Conservation (phyloP, 2,329 filamentous ascomycete species). For the Ceratocystiopsis minuta region DNA sequence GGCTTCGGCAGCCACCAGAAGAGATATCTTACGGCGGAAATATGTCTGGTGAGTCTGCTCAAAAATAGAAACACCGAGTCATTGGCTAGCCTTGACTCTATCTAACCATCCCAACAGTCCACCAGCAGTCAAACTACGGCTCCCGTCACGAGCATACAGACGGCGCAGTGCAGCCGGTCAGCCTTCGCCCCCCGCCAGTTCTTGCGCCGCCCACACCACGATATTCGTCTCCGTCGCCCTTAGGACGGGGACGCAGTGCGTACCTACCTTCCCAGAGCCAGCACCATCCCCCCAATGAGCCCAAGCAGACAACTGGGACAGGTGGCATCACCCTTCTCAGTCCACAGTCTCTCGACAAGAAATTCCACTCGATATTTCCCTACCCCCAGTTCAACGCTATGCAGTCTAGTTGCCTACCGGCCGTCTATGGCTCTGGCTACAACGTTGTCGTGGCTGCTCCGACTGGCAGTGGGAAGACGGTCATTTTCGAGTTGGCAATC, state of each 20-base stretch:
- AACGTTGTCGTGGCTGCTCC: conserved; percentile 70
- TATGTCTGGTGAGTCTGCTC: too few species aligned
- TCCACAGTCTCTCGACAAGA: conserved; percentile 42
- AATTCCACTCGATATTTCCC: conserved; percentile 48
- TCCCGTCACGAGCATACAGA: neutral
- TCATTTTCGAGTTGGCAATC: conserved; percentile 63
- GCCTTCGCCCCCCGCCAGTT: neutral
- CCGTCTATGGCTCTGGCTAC: conserved; percentile 47
- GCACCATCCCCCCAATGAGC: neutral
- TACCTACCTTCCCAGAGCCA: neutral
- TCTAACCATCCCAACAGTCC: too few species aligned
- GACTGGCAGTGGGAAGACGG: conserved; percentile 75
- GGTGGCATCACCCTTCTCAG: conserved; percentile 22
- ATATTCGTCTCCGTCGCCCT: conserved; percentile 1
- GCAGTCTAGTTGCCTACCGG: conserved; percentile 60
- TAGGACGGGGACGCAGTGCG: neutral
- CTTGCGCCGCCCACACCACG: conserved; percentile 1
- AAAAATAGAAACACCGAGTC: too few species aligned
- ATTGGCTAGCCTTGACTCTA: too few species aligned
- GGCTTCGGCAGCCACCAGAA: neutral
- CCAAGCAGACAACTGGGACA: too few species aligned
- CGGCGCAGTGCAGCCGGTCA: neutral
- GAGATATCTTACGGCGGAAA: neutral
- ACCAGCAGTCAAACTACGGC: neutral
- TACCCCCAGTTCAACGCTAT: conserved; percentile 66